A percentile compares a stretch with the other conserved stretches of the same genome.
Conservation (phyloP, 306 rosid species). For the Corylus americana region DNA sequence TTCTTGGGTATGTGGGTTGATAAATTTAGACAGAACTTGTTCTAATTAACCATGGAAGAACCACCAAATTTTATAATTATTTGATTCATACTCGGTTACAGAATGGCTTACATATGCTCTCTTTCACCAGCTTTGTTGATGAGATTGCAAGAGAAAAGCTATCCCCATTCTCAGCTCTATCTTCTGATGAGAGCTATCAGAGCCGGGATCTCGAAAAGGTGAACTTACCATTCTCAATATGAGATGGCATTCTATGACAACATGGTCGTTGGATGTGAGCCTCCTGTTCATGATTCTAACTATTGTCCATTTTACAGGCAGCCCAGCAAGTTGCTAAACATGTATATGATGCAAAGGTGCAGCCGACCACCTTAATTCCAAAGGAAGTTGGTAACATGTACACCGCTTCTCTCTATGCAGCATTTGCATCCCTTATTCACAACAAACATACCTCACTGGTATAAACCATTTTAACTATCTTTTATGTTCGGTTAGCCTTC, state of each 20-base stretch:
- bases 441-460: constrained; percentile 60
- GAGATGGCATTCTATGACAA: constrained; percentile 1
- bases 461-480: constrained; percentile 12
- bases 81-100: neutral
- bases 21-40: neutral
- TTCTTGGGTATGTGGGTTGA: neutral
- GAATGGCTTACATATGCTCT: constrained; percentile 3
- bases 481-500: neutral
- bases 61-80: neutral
- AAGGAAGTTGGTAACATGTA: constrained; percentile 92
- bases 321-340: constrained; percentile 72
- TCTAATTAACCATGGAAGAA: neutral
- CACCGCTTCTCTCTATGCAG: constrained; percentile 81
- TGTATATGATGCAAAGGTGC: constrained; percentile 65
- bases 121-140: constrained; percentile 58
- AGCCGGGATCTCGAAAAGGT: constrained; percentile 94
- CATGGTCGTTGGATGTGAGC: constrained; percentile 5
- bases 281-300: constrained; percentile 4
- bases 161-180: constrained; percentile 54
- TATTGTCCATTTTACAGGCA: constrained; percentile 41
- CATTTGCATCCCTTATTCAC: constrained; percentile 76
- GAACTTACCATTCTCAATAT: neutral
- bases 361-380: constrained; percentile 74
- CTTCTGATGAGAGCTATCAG: constrained; percentile 66
- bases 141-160: constrained; percentile 60